Base-by-base conservation (phyloP, 345 rosid genomes). In the Hypericum perforatum region DNA sequence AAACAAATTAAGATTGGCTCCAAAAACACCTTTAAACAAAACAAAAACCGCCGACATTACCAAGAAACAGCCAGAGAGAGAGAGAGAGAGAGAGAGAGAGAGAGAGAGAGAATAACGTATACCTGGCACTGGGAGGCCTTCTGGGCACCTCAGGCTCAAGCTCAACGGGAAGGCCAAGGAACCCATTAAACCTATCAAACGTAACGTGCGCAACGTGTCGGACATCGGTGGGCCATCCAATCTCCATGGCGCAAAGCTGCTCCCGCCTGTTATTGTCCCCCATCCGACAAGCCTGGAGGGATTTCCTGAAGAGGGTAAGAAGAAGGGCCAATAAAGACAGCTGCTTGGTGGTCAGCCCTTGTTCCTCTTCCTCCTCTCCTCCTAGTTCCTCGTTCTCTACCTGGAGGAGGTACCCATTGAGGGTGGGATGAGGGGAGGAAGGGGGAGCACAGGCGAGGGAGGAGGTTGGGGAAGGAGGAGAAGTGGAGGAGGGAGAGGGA, bases 131-230 rank as follows among this genome's bases (percentile, higher is more conserved):
- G 38, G 72, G 72, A 47, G 63, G 55, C 54, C 67, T 45, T 39
- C 66, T 62, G 39, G 72, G 57, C 5, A 67, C 72, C 45, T 94
- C 99, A 36, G 99, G 95, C 70, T 94, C 95, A 63, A 94, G 82
- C 73, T 94, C 99, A 74, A 84, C 89, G 52, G 99, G 99, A 70
- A 94, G 78, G 50, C 99, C 99, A 57, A 84, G 92, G 61, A 94
- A 94, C 41, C 99, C 99, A 73, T 89, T 77, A 59, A 94, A 94
- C 68, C 99, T 79, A 72, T 94, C 99, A 60, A 94, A 94, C n/a
- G 97, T 94, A 32, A 94, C 99, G 75, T 94, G 99, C 40, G 97
- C 92, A 29, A 94, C 92, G 67, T 94, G 99, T 49, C 94, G 78
- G 54, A 94, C 99, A 64, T 94, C 72, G 2, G 97, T 84, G 6